Percentiles rank a stretch among this genome's conserved stretches.
Conservation (phyloP, 345 rosid genomes). For the Raphanus sativus region DNA sequence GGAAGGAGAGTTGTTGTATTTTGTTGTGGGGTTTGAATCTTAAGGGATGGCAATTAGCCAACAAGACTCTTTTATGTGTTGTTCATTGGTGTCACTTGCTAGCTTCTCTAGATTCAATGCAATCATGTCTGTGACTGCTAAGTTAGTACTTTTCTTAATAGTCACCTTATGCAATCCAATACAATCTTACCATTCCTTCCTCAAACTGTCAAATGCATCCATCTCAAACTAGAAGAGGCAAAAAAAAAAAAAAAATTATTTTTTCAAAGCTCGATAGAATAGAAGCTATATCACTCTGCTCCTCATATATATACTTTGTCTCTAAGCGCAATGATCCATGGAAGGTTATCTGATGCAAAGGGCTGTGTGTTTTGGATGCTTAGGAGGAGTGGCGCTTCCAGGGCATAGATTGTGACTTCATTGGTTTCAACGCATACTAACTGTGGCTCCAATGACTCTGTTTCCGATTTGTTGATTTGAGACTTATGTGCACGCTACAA, state of each 20-base stretch:
- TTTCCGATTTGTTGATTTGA: constrained; percentile 66
- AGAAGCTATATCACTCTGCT: too few relatives aligned
- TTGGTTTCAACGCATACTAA: constrained; percentile 42
- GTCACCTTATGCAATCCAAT: not conserved
- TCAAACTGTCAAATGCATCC: too few relatives aligned
- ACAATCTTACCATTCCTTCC: not conserved
- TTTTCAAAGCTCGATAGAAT: too few relatives aligned
- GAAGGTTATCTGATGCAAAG: too few relatives aligned
- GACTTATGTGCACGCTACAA: constrained; percentile 67
- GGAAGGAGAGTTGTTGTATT: too few relatives aligned
- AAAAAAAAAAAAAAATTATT: too few relatives aligned
- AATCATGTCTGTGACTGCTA: not conserved
- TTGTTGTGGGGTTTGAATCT: not conserved
- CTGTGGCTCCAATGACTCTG: constrained; percentile 41
- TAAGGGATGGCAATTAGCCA: not conserved
- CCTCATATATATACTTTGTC: too few relatives aligned
- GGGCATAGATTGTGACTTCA: constrained; percentile 43
- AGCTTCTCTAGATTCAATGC: not conserved
- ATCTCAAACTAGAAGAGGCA: too few relatives aligned
- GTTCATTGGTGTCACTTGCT: not conserved
- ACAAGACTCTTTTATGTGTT: not conserved
- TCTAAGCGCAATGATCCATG: too few relatives aligned
- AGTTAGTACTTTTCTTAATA: too few relatives aligned
- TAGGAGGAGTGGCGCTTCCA: not conserved
- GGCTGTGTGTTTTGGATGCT: too few relatives aligned